Base-by-base conservation (phyloP, 345 rosid species). In the Syzygium jambos region DNA sequence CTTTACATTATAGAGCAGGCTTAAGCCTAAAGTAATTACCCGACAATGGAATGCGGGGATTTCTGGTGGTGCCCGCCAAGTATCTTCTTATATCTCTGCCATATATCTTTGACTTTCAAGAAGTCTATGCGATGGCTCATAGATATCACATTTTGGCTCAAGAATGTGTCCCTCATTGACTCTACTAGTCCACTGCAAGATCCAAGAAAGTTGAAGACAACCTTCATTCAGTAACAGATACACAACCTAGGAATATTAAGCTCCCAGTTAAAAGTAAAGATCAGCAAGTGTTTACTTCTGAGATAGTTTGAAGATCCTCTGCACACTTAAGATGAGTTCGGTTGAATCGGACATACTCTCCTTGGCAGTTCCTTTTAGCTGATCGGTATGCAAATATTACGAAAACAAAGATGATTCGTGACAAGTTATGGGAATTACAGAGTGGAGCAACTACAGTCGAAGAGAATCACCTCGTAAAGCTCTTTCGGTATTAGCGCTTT, bases 291-390 rank as follows among this genome's bases (percentile, higher is more conserved):
- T 43, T 17, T 65, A 92, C 89, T 86, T 89, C 89, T 85, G 59
- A 80, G 84, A 90, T 88, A 53, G 86, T 86, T 86, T 86, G 89
- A 43, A 92, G 89, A 86, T 89, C 90, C n/a, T 86, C 84, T n/a
- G 65, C 57, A 86, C 93, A 90, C 30, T 59, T 10, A 30, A 19
- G 51, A 52, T 85, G 59, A 46, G 86, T 87, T 59, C 7, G 17
- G 19, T 86, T 83, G 85, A 13, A 65, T n/a, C 51, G 12, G 34
- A 51, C 55, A 84, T 91, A 91, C 22, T 91, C 89, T 65, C 87
- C 91, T 52, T 65, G 46, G 80, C 91, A 91, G 65, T 63, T 91
- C 86, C 85, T 88, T 87, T 87, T 89, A 12, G 90, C 87, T 16
- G 88, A 87, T 90, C 89, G 90, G 29, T 9, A 57, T 25, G 52